Evolutionary conservation across 202 grass and related monocot genomes (phyloP).

Genomic region (Setaria viridis): DNA sequence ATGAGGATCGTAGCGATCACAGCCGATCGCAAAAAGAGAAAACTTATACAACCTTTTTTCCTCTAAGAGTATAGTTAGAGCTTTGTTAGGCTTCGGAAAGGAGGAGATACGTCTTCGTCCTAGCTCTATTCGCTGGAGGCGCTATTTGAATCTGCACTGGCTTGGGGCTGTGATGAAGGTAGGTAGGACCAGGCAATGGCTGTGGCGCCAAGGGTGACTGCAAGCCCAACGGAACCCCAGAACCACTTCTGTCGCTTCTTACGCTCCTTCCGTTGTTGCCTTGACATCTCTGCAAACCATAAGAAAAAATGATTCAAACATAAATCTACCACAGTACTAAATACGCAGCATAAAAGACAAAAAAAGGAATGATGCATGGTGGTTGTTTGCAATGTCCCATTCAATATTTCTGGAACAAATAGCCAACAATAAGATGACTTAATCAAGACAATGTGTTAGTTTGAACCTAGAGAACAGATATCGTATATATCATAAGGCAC

Average conservation of each 20-base stretch:
- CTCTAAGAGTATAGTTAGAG: constrained; percentile 65
- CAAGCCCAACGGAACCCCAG: constrained; percentile 85
- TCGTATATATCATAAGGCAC: not conserved
- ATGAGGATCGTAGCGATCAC: constrained; percentile 54
- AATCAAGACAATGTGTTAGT: not conserved
- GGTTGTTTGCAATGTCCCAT: not conserved
- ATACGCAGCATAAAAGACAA: not conserved
- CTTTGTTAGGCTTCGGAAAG: constrained; percentile 58
- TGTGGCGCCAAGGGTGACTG: constrained; percentile 65
- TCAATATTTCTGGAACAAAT: not conserved
- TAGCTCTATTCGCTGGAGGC: constrained; percentile 51
- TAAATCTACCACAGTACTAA: not conserved
- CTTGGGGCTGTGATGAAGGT: constrained; percentile 48
- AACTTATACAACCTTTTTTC: constrained; percentile 52
- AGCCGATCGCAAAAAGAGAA: constrained; percentile 58
- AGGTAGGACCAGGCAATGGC: constrained; percentile 86
- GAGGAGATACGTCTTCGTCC: constrained; percentile 42
- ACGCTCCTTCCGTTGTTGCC: constrained; percentile 68
- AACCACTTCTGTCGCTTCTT: constrained; percentile 89
- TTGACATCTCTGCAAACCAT: constrained; percentile 66
- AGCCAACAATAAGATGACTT: not conserved
- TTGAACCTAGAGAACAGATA: not conserved
- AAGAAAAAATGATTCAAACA: not conserved
- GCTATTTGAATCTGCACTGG: constrained; percentile 46
- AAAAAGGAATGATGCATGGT: not conserved